These are phyloP conservation scores for Marasmius oreades DNA, from an alignment of 1,284 basidiomycete genomes.

Conservation along the genomic window DNA sequence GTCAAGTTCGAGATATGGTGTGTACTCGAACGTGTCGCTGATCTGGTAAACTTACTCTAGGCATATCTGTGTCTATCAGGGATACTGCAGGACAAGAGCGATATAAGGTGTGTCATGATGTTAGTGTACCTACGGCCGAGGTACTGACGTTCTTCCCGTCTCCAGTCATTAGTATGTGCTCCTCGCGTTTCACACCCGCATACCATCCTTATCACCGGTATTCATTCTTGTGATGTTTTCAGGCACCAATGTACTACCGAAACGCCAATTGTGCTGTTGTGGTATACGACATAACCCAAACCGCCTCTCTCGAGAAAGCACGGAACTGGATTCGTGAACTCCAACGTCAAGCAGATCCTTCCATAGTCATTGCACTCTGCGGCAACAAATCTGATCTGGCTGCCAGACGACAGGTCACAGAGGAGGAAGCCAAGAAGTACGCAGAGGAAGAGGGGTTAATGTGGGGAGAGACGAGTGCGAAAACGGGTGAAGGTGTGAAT, in stretches of 20 bases:
- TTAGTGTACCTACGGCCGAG: slow-evolving; percentile 20
- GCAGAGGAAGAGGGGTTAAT: slow-evolving; percentile 93
- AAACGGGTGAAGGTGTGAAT: slow-evolving; percentile 86
- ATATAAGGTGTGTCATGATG: slow-evolving; percentile 65
- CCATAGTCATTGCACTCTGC: slow-evolving; percentile 92
- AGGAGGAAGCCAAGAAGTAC: slow-evolving; percentile 89
- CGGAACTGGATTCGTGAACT: slow-evolving; percentile 96
- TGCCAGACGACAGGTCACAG: slow-evolving; percentile 75
- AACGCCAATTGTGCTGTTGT: slow-evolving; percentile 88
- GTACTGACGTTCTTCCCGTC: slow-evolving; percentile 14
- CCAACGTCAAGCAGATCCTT: slow-evolving; percentile 95
- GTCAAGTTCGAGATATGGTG: slow-evolving; percentile 99
- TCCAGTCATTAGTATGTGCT: slow-evolving; percentile 58
- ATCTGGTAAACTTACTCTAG: slow-evolving; percentile 6
- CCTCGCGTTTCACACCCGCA: slow-evolving; percentile 11
- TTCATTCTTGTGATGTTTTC: slow-evolving; percentile 9
- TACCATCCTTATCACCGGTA: background rate
- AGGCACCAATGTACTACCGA: slow-evolving; percentile 94
- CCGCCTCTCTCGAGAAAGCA: slow-evolving; percentile 89
- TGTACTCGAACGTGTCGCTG: slow-evolving; percentile 20
- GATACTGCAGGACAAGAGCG: slow-evolving; percentile 93
- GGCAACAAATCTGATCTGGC: slow-evolving; percentile 93
- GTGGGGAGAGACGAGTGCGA: slow-evolving; percentile 96
- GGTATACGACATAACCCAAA: slow-evolving; percentile 86
- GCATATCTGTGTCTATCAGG: slow-evolving; percentile 40